Evolutionary conservation across 257 asterid species (phyloP), one percentile per base, ranked within the genome.

Genomic region (Solanum sitiens): DNA sequence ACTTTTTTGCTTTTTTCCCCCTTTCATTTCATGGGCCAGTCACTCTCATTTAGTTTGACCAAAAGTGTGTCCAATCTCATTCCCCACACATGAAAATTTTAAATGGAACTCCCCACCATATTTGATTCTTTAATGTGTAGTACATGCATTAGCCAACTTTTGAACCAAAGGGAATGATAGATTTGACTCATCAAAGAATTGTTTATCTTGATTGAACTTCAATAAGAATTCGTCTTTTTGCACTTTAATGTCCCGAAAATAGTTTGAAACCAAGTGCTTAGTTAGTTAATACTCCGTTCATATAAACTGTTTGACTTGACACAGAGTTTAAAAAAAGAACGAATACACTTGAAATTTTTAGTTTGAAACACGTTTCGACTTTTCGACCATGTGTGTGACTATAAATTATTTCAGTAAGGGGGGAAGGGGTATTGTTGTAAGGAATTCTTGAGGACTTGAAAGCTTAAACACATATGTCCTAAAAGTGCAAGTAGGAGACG

Each of bases 31-130:
- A 83, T 88, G 91, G 88, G 90, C 86, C 92, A 90, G 91, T 83
- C 33, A 83, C 88, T 88, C 86, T 89, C 90, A 87, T 88, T 90
- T 87, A 72, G 92, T 94, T 94, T 96, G 99, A 95, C 98, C 96
- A 89, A 76, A 85, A 67, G 87, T 76, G 21, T 88, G 87, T 89
- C 92, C 87, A 88, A 37, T 89, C 80, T 61, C 88, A 87, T 74
- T 87, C 30, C 37, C 88, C 88, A 65, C 23, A 59, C 91, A 33
- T 87, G 90, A 86, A 68, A 91, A 87, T 86, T 89, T 56, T 91
- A 71, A 89, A 87, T 88, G 23, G 65, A 63, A 63, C 86, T 89
- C 94, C 91, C 95, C 94, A 91, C 94, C 93, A 91, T 27, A 91
- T 35, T 27, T 35, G 39, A 37, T 89, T 33, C 53, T 80, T 42